Evolutionary conservation across 2,329 filamentous ascomycete genomes (phyloP), one percentile per base, ranked within the genome.

Genomic region (Aphanocladium album): DNA sequence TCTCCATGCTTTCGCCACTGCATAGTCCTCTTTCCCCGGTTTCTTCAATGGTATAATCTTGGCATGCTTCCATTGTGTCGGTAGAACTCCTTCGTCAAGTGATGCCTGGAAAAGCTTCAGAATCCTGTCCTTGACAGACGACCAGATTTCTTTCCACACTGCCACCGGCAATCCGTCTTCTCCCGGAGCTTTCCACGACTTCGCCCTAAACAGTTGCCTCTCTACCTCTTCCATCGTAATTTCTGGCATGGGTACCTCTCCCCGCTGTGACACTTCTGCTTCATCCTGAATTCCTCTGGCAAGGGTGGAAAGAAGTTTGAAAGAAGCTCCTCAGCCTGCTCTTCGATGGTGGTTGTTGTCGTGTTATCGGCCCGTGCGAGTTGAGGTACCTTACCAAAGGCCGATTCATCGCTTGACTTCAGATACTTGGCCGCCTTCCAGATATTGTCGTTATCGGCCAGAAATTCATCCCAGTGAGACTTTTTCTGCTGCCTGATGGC

Each of bases 371-470:
- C 63, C 43, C 60, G 62, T 2, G 21, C 62, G 27, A 69, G 62
- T 23, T 60, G 64, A 37, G 67, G 35, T 19, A 69, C 64, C 54
- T 67, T 69, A 46, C 63, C 64, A 45, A 68, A 69, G 25, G 64
- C 64, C 23, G 65, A 58, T 2, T 62, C 62, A 49, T 64, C 60
- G 39, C 64, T 62, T 2, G 64, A 62, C 43, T 67, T 62, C 17
- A 72, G 60, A 49, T 72, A 71, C 54, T 67, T 70, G 5, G 68
- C 67, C 21, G 67, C 68, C 55, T 70, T 63, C 69, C 64, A 72
- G 53, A 71, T 70, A 39, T 71, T 71, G 23, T 63, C 60, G 46
- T 67, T 62, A 54, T 70, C 67, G 0, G 60, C 67, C 14, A 71
- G 64, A 41, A 70, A 70, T 37, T 67, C 66, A 8, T 70, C 52